Evolutionary conservation across 148 eudicot species (phyloP).

Genomic region (Arctostaphylos glauca): DNA sequence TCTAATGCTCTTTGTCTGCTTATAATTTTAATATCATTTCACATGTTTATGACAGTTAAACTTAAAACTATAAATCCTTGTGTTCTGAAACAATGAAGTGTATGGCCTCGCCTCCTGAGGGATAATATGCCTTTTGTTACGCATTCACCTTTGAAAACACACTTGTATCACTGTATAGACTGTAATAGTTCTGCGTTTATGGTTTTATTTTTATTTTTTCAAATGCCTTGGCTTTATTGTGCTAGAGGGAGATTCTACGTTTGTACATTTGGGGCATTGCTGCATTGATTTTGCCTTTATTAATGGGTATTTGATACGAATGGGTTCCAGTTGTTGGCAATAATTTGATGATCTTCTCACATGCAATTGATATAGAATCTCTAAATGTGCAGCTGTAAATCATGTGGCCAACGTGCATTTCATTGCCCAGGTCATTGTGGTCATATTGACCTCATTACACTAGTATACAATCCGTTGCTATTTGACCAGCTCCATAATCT

Average conservation of each 20-base stretch:
- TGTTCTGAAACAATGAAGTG: neutral
- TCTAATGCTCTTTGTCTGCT: no score
- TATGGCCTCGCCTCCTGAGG: neutral
- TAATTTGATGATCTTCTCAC: slow-evolving; percentile 3
- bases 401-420: slow-evolving; percentile 65
- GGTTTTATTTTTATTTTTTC: neutral
- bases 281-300: neutral
- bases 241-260: neutral
- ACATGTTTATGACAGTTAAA: no score
- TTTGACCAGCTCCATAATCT: slow-evolving; percentile 51
- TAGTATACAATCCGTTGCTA: slow-evolving; percentile 72
- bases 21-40: no score
- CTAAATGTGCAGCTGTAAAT: slow-evolving; percentile 62
- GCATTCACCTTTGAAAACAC: neutral
- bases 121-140: neutral
- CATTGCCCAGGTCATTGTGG: slow-evolving; percentile 93
- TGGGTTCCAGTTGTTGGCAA: neutral
- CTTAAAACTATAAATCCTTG: neutral
- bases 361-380: neutral
- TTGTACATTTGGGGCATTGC: neutral
- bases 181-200: neutral
- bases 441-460: slow-evolving; percentile 68
- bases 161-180: neutral
- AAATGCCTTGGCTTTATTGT: neutral
- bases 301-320: neutral